Percentiles rank a stretch among this genome's conserved stretches.
These are phyloP conservation scores for Phytomonas serpens DNA, from an alignment of 208 protist species.

Conservation along the genomic window DNA sequence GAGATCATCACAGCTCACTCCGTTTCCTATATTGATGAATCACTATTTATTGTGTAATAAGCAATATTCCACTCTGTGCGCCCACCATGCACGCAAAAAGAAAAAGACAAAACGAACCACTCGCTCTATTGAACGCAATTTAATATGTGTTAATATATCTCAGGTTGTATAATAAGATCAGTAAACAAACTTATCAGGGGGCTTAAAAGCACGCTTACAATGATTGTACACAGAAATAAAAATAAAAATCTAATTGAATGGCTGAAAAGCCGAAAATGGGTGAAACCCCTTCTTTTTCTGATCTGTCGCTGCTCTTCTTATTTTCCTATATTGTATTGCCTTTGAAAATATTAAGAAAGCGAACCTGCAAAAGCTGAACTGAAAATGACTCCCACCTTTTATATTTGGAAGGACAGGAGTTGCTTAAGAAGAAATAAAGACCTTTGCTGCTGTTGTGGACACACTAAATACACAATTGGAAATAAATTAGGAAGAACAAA, in stretches of 20 bases:
- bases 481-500: not conserved
- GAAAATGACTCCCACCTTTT: not conserved
- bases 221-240: constrained; percentile 12
- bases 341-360: not conserved
- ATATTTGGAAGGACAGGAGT: not conserved
- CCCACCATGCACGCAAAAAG: not conserved
- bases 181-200: not conserved
- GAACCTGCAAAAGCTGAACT: not conserved
- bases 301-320: constrained; percentile 7
- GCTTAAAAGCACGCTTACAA: constrained; percentile 9
- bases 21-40: not conserved
- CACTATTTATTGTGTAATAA: not conserved
- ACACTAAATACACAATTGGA: not conserved
- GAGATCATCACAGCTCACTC: not conserved
- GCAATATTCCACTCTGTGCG: not conserved
- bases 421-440: not conserved
- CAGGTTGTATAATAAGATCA: not conserved
- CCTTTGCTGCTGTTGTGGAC: not conserved
- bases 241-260: not conserved
- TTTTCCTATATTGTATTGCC: not conserved
- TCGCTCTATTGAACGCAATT: not conserved
- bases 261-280: not conserved
- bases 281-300: not conserved
- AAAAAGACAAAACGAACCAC: not conserved
- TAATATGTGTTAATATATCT: not conserved